Evolutionary conservation across 805 yeast genomes (phyloP).

Genomic region (Wickerhamomyces strasburgensis): DNA sequence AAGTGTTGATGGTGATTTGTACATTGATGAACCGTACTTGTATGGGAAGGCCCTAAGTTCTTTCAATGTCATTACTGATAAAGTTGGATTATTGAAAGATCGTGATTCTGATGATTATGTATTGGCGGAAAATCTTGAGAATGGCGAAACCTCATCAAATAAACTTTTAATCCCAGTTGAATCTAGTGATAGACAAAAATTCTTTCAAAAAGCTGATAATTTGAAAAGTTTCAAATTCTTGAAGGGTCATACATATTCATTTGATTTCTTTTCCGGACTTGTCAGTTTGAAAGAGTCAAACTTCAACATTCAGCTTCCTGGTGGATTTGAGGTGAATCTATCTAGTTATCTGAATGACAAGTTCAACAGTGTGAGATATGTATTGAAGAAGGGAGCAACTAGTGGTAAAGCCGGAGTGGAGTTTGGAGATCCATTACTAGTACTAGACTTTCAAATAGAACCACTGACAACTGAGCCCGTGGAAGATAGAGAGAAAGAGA

Average conservation of each 20-base stretch:
- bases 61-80: constrained; percentile 41
- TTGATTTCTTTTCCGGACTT: constrained; percentile 53
- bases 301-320: constrained; percentile 50
- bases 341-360: constrained; percentile 38
- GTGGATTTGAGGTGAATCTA: constrained; percentile 42
- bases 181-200: constrained; percentile 37
- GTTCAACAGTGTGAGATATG: constrained; percentile 43
- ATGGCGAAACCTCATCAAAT: constrained; percentile 15
- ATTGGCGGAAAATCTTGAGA: constrained; percentile 19
- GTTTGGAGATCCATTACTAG: constrained; percentile 17
- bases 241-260: constrained; percentile 33
- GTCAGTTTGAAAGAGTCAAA: constrained; percentile 45
- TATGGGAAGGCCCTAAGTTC: constrained; percentile 59
- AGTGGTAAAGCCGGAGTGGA: constrained; percentile 13
- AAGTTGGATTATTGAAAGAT: constrained; percentile 11
- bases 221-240: constrained; percentile 38
- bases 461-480: too few relatives aligned
- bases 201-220: constrained; percentile 35
- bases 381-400: constrained; percentile 27
- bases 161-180: constrained; percentile 29
- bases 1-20: constrained; percentile 59
- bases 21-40: constrained; percentile 54
- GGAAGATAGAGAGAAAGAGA: background rate
- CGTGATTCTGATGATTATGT: constrained; percentile 8
- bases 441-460: constrained; percentile 20